Base-by-base conservation (phyloP, 495 filamentous ascomycete species). In the Aspergillus olivimuriae region DNA sequence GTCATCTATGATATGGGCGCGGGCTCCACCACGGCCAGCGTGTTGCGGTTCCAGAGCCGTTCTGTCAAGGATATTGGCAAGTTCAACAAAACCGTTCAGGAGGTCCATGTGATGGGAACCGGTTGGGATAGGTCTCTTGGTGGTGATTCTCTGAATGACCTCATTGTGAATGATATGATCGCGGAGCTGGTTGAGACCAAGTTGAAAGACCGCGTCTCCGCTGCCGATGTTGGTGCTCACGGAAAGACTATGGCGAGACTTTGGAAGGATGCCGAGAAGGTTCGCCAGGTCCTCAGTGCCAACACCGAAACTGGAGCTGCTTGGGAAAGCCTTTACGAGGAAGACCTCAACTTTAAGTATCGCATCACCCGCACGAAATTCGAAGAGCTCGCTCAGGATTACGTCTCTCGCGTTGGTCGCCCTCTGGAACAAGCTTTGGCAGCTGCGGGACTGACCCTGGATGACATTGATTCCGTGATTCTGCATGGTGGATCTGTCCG, bases 1-100 rank as follows among this genome's bases (percentile, higher is more conserved):
- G 72, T 99, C 57, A 78, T 99, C 14, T 97, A 89, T 52, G 94
- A 99, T 54, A 96, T 97, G 90, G 92, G 92, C 46, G 92, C 92
- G 55, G 92, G 92, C 7, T 94, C 88, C n/a, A 87, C 94, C 12
- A 94, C 88, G 44, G 92, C 91, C n/a, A 94, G 89, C 6, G 73
- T 99, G 14, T 58, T 99, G 59, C 84, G 78, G 53, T 95, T 97
- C 70, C 90, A 94, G 60, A 86, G 84, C 56, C 80, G 80, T 51
- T 83, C 74, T 4, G 86, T 97, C 36, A 99, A 96, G 71, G 89
- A 95, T 57, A 68, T 94, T 45, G 90, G 92, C 34, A 84, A 82
- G 53, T 94, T 79, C 75, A 99, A 95, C 70, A 99, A 99, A 74
- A 95, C 90, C 10, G 64, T 97, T 37, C 92, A 96, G 62, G 92